phyloP scores from a whole-genome alignment of 78 protist species.

The Monocercomonoides exilis region DNA sequence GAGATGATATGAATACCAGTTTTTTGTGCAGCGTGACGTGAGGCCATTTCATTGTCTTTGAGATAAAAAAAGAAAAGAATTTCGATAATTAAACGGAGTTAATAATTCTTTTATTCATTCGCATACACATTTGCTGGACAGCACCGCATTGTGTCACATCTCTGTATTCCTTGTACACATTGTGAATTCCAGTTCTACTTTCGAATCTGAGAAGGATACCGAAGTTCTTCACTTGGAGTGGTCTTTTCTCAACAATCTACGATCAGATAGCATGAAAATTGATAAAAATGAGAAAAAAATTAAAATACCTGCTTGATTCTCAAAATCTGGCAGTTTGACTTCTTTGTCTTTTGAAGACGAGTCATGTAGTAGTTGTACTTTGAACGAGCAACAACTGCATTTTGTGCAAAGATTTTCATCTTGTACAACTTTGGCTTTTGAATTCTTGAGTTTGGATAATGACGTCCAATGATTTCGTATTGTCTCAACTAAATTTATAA shows the following conservation, averaged over 20 bases:
- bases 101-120: not conserved
- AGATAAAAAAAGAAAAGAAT: not conserved
- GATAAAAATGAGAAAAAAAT: not conserved
- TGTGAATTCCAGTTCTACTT: conserved; percentile 88
- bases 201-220: conserved; percentile 91
- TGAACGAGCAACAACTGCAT: conserved; percentile 80
- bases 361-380: conserved; percentile 95
- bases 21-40: conserved; percentile 82
- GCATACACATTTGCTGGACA: conserved; percentile 52
- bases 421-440: conserved; percentile 77
- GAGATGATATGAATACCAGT: conserved; percentile 81
- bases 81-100: not conserved
- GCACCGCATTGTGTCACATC: conserved; percentile 69
- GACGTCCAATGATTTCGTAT: conserved; percentile 21
- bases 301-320: conserved; percentile 53
- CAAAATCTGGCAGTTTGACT: conserved; percentile 85
- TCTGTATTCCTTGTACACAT: conserved; percentile 94
- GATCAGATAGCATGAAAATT: not conserved
- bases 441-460: conserved; percentile 12
- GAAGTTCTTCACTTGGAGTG: conserved; percentile 74
- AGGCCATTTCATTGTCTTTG: conserved; percentile 84
- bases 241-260: conserved; percentile 73
- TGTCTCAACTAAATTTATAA: conserved; percentile 29
- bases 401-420: conserved; percentile 93
- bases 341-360: conserved; percentile 78